phyloP scores from a whole-genome alignment of 2,329 filamentous ascomycete species.

The Colletotrichum camelliae region DNA sequence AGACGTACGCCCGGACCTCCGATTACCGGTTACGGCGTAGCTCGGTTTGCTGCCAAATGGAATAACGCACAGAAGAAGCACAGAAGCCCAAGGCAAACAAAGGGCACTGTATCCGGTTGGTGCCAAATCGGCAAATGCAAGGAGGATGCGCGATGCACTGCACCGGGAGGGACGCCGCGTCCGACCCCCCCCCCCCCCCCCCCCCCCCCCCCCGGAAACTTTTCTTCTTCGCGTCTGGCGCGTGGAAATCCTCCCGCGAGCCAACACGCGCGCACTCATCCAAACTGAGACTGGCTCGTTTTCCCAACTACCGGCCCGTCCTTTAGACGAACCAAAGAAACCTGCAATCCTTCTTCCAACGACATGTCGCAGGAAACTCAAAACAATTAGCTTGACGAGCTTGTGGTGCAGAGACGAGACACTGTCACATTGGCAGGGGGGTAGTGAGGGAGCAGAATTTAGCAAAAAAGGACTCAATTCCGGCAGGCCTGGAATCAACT shows the following conservation, averaged over 20 bases:
- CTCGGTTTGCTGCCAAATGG: background rate
- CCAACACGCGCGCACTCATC: background rate
- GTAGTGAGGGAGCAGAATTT: background rate
- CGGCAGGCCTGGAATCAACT: background rate
- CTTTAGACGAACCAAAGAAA: background rate
- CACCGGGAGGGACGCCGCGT: background rate
- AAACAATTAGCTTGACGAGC: background rate
- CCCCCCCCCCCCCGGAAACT: background rate
- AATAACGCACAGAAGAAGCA: background rate
- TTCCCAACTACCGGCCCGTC: background rate
- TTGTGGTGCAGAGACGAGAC: background rate
- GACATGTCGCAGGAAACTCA: background rate
- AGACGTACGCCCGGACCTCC: background rate
- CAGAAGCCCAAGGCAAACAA: background rate
- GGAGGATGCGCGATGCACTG: background rate
- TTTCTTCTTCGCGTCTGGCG: background rate
- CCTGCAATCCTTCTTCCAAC: background rate
- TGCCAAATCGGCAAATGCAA: background rate
- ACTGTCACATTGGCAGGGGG: background rate
- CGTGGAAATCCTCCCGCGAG: background rate
- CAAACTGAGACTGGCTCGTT: background rate
- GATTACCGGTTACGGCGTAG: background rate
- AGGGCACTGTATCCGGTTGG: background rate
- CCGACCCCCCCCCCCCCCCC: background rate
- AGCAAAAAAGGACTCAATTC: background rate